These are phyloP conservation scores for Phylloporus rhodoxanthus DNA, from an alignment of 768 basidiomycete genomes.

Conservation along the genomic window DNA sequence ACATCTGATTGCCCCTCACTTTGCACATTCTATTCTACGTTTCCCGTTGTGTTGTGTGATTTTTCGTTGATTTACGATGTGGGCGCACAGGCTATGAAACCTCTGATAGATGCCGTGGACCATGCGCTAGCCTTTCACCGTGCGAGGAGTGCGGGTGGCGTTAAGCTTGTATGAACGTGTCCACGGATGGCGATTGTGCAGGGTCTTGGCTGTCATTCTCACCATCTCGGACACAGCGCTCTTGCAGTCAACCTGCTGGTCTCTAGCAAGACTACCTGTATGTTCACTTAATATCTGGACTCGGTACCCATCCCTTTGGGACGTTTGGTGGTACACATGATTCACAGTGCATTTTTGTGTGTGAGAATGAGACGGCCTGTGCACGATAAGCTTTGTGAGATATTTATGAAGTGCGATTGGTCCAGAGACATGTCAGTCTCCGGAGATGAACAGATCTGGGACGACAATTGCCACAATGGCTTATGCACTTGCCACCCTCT, in stretches of 20 bases:
- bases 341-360: background rate
- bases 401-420: no score
- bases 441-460: no score
- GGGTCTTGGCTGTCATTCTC: background rate
- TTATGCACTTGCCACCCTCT: no score
- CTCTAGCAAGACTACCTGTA: background rate
- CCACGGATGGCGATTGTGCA: background rate
- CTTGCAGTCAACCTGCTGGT: background rate
- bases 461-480: no score
- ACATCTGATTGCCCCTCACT: background rate
- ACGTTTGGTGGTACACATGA: background rate
- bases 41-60: background rate
- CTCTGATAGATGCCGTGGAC: conserved; percentile 64
- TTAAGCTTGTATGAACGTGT: conserved; percentile 11
- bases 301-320: background rate
- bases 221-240: no score
- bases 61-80: background rate
- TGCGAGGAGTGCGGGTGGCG: conserved; percentile 25
- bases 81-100: conserved; percentile 64
- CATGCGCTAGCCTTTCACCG: conserved; percentile 62
- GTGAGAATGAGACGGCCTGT: background rate
- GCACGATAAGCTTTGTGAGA: background rate
- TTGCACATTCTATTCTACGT: background rate
- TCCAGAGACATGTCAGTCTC: no score
- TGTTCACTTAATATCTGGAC: background rate